Conservation (phyloP, 495 filamentous ascomycete genomes). For the Stereocaulon alpinum region DNA sequence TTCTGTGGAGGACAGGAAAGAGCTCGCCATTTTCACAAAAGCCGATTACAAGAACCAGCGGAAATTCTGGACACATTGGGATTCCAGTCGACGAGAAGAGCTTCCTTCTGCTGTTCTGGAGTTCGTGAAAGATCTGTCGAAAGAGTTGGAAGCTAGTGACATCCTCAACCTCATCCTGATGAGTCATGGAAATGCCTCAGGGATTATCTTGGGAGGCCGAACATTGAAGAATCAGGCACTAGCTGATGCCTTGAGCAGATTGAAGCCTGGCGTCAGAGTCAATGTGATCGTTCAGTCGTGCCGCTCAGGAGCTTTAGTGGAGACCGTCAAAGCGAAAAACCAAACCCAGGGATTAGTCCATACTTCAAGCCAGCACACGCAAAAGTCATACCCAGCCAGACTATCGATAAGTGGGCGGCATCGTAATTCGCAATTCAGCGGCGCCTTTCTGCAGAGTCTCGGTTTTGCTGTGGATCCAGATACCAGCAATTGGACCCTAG, state of each 20-base stretch:
- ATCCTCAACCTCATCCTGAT: slow-evolving; percentile 1
- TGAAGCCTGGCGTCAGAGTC: not conserved
- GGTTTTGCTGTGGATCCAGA: not conserved
- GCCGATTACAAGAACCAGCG: not conserved
- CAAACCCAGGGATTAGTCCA: not conserved
- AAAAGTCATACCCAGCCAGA: too few species aligned
- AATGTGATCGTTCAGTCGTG: not conserved
- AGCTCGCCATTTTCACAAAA: not conserved
- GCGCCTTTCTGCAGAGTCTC: not conserved
- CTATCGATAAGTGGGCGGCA: not conserved
- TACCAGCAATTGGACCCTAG: not conserved
- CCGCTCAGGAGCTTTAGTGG: not conserved
- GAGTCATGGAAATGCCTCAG: not conserved
- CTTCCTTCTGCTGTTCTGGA: not conserved
- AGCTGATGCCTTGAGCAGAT: not conserved
- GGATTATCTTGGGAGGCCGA: not conserved
- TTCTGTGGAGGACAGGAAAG: not conserved
- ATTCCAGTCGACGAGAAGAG: not conserved
- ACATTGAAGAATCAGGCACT: not conserved
- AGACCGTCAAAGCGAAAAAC: not conserved
- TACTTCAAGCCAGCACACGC: not conserved
- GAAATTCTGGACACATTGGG: not conserved
- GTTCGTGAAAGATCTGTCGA: not conserved
- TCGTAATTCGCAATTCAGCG: not conserved
- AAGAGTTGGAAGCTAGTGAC: not conserved